Percentiles rank a stretch among this genome's conserved stretches.
These are phyloP conservation scores for Fusarium chlamydosporum DNA, from an alignment of 2,329 filamentous ascomycete species.

Conservation along the genomic window DNA sequence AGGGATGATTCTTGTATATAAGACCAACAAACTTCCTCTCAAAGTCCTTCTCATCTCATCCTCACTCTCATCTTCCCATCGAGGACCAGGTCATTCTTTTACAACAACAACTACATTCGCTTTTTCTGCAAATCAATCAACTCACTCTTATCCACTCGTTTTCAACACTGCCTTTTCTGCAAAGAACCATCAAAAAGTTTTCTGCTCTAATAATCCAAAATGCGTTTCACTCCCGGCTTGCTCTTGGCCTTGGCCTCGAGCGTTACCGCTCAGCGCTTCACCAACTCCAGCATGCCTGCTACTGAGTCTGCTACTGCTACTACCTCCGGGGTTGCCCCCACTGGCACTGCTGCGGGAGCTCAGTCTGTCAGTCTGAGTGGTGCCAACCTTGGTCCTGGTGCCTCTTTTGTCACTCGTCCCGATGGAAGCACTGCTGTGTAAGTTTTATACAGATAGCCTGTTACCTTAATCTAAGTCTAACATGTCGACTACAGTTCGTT, in stretches of 20 bases:
- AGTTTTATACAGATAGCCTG: background rate
- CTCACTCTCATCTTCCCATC: slow-evolving; percentile 37
- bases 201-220: slow-evolving; percentile 16
- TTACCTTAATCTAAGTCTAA: no score
- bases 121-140: background rate
- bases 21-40: slow-evolving; percentile 15
- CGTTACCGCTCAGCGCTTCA: slow-evolving; percentile 37
- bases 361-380: background rate
- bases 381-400: background rate
- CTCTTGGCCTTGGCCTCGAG: slow-evolving; percentile 36
- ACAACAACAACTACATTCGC: slow-evolving; percentile 19
- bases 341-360: no score
- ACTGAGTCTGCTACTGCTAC: background rate
- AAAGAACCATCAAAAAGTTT: slow-evolving; percentile 1
- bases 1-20: slow-evolving; percentile 27
- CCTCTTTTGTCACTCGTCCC: background rate
- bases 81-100: slow-evolving; percentile 45
- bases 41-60: slow-evolving; percentile 33
- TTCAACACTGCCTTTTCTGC: slow-evolving; percentile 11
- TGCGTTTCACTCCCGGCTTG: slow-evolving; percentile 32
- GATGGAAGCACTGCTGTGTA: slow-evolving; percentile 9
- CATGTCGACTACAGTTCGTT: no score
- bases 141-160: slow-evolving; percentile 20
- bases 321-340: background rate
- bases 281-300: slow-evolving; percentile 31